Conservation (phyloP, 2,329 filamentous ascomycete species). For the Stachybotrys echinatus region DNA sequence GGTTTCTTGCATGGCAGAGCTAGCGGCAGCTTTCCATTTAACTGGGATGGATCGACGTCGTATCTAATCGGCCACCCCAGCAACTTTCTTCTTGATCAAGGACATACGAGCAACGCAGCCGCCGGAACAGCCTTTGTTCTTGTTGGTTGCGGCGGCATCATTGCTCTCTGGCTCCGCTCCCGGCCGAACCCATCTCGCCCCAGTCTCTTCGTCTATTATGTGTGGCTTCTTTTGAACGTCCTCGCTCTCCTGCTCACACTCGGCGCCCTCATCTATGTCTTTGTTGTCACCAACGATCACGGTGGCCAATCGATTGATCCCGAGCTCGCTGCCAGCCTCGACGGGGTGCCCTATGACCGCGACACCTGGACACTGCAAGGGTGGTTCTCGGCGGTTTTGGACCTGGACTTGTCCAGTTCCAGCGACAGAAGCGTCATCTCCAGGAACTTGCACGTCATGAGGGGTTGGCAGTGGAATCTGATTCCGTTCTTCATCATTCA, state of each 20-base stretch:
- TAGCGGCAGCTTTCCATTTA: slow-evolving; percentile 14
- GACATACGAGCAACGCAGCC: slow-evolving; percentile 21
- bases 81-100: slow-evolving; percentile 18
- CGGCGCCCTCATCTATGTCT: slow-evolving; percentile 17
- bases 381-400: slow-evolving; percentile 18
- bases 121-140: slow-evolving; percentile 20
- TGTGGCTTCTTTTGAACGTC: slow-evolving; percentile 16
- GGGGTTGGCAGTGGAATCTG: slow-evolving; percentile 21
- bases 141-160: slow-evolving; percentile 16
- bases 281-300: slow-evolving; percentile 19
- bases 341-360: slow-evolving; percentile 11
- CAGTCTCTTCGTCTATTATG: slow-evolving; percentile 10
- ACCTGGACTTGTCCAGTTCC: slow-evolving; percentile 14
- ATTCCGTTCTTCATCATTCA: slow-evolving; percentile 22
- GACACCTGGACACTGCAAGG: slow-evolving; percentile 20
- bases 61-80: slow-evolving; percentile 14
- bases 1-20: slow-evolving; percentile 19
- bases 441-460: slow-evolving; percentile 16
- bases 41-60: slow-evolving; percentile 6
- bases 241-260: slow-evolving; percentile 15
- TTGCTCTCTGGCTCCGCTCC: slow-evolving; percentile 14
- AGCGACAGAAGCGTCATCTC: slow-evolving; percentile 12
- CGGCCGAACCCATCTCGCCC: slow-evolving; percentile 7
- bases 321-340: slow-evolving; percentile 7
- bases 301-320: slow-evolving; percentile 14